Evolutionary conservation across 2,329 filamentous ascomycete genomes (phyloP), one percentile per base, ranked within the genome.

Genomic region (Sordariomycetes sp.): DNA sequence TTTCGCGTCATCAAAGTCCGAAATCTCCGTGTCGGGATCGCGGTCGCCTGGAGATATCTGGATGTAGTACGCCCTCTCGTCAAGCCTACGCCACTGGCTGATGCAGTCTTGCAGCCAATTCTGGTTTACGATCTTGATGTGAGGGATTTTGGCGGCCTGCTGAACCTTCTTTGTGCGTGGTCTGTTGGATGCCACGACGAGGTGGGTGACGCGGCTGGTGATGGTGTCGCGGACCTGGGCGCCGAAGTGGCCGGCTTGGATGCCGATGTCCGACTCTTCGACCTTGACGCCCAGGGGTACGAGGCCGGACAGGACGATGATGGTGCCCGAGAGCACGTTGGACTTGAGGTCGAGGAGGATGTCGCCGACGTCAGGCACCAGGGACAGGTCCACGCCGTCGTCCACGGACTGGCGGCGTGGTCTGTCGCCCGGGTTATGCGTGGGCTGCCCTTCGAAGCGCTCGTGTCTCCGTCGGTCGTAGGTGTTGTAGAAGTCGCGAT

Each of bases 91-190:
- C 92, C 92, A 98, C 53, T 82, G 81, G 18, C 78, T 82, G 42
- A 96, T 76, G 36, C 81, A 93, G 45, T 88, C 82, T 21, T 80
- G 71, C 20, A 98, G 75, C 92, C 92, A 98, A 47, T 86, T 78
- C 34, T 87, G 83, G 46, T 82, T 87, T 31, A 98, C 92, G 38
- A 98, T 94, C 54, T 87, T 88, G 57, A 96, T 84, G 33, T 77
- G 75, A 0, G 82, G 68, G 36, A 86, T 82, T 42, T 79, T 77
- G 11, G 84, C 80, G 0, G 92, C 92, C 55, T 88, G 82, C 31
- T 85, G 81, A 28, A 96, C 86, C 59, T 98, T 98, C 34, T 86
- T 82, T 0, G 92, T 96, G 16, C 88, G 79, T 21, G 82, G 82
- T 17, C 82, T 70, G 12, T 74, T 68, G 14, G 75, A 76, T 33